Evolutionary conservation across 352 stramenopile species (phyloP).

Genomic region (Phytopythium montanum): DNA sequence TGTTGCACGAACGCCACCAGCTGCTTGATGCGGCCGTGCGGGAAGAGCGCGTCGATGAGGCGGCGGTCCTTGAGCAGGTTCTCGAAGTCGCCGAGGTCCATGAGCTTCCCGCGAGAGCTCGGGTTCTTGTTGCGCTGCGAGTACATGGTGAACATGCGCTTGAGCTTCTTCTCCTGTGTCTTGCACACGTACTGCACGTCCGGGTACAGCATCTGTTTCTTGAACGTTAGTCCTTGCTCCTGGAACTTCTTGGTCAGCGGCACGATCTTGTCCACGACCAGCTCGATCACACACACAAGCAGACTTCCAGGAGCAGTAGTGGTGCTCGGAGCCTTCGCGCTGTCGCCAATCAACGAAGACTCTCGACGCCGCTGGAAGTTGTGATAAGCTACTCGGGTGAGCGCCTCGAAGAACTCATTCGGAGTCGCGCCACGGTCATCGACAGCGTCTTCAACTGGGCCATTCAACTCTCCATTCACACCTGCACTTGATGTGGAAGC

Average conservation of each 20-base stretch:
- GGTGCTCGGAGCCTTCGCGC: neutral
- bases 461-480: constrained; percentile 4
- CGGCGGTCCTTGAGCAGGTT: constrained; percentile 61
- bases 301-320: constrained; percentile 9
- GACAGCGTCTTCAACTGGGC: constrained; percentile 37
- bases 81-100: constrained; percentile 73
- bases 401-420: constrained; percentile 79
- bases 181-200: constrained; percentile 79
- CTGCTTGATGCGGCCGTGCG: constrained; percentile 68
- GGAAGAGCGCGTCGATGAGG: constrained; percentile 72
- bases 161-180: constrained; percentile 71
- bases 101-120: constrained; percentile 59
- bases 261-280: constrained; percentile 63
- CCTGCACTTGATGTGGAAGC: constrained; percentile 5
- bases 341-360: constrained; percentile 14
- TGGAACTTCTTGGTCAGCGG: constrained; percentile 77
- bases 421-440: constrained; percentile 65
- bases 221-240: constrained; percentile 78
- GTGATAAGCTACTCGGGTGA: constrained; percentile 66
- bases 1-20: constrained; percentile 77
- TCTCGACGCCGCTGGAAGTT: constrained; percentile 66
- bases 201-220: constrained; percentile 79
- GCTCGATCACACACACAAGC: constrained; percentile 42
- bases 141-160: constrained; percentile 68
- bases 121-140: constrained; percentile 77